These are phyloP conservation scores for Ampelocalamus luodianensis DNA, from an alignment of 176 grass and related monocot genomes.

Conservation along the genomic window DNA sequence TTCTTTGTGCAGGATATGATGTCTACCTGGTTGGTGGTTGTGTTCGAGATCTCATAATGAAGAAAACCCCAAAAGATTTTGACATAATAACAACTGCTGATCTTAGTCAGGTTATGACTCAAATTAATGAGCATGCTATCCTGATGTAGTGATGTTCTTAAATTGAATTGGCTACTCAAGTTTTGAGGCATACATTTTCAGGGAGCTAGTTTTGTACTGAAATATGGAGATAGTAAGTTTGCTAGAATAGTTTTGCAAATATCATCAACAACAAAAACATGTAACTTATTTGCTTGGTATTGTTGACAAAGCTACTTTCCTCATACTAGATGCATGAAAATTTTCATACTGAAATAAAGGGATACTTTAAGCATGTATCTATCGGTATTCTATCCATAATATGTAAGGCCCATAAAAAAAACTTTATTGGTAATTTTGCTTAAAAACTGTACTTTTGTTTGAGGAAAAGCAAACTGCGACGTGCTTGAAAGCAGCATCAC, in stretches of 20 bases:
- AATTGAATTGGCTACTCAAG: neutral
- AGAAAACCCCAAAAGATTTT: constrained; percentile 93
- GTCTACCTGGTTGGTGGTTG: constrained; percentile 93
- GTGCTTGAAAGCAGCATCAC: too few species aligned
- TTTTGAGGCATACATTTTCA: constrained; percentile 14
- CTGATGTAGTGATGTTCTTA: constrained; percentile 13
- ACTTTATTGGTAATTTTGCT: too few species aligned
- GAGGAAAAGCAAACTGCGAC: too few species aligned
- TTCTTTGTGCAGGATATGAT: constrained; percentile 73
- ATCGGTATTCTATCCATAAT: neutral
- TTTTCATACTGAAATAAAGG: neutral
- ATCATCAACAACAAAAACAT: neutral
- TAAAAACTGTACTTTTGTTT: too few species aligned
- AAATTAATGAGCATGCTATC: constrained; percentile 32
- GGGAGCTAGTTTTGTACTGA: constrained; percentile 25
- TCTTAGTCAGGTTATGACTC: constrained; percentile 82
- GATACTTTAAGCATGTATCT: constrained; percentile 22
- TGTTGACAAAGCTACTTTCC: neutral
- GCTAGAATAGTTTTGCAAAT: constrained; percentile 9
- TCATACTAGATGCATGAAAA: neutral
- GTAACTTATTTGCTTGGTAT: neutral
- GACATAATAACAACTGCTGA: constrained; percentile 92
- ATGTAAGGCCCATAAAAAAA: neutral
- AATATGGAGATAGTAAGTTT: neutral
- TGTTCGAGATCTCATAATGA: constrained; percentile 95